These are phyloP conservation scores for Coemansia sp. DNA, from an alignment of 192 early-diverging fungal species.

Conservation along the genomic window DNA sequence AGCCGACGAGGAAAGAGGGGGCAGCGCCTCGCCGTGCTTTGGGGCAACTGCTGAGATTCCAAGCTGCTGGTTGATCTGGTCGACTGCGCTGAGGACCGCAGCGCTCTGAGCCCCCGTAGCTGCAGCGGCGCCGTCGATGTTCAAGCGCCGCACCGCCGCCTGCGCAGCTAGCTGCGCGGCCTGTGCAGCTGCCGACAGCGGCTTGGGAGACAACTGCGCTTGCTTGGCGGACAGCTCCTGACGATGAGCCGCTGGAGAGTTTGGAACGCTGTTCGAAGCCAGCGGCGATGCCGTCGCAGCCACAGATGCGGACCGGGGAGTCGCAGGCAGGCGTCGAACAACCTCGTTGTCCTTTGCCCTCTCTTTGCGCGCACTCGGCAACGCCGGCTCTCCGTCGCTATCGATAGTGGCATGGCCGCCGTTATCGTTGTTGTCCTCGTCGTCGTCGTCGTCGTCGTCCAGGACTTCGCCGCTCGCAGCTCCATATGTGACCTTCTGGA, in stretches of 20 bases:
- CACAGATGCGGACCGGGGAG: constrained; percentile 53
- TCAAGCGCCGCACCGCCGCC: constrained; percentile 43
- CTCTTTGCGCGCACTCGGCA: constrained; percentile 50
- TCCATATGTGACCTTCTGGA: constrained; percentile 86
- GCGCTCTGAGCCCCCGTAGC: neutral
- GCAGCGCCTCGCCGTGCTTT: neutral
- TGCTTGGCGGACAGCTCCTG: constrained; percentile 1
- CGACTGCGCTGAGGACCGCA: constrained; percentile 29
- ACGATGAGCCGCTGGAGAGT: neutral
- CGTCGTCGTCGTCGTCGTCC: constrained; percentile 60
- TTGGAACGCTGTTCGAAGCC: neutral
- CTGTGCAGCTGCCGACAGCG: constrained; percentile 35
- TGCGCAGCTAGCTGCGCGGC: constrained; percentile 44
- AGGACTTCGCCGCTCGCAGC: constrained; percentile 59
- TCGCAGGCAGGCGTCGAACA: constrained; percentile 59
- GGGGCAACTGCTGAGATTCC: constrained; percentile 11
- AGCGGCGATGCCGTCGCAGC: constrained; percentile 30
- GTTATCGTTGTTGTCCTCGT: constrained; percentile 56
- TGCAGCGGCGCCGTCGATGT: constrained; percentile 14
- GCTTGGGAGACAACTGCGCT: constrained; percentile 5
- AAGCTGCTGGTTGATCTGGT: constrained; percentile 52
- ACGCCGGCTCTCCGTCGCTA: constrained; percentile 20
- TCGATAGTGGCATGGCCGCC: constrained; percentile 43
- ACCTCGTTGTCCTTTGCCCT: constrained; percentile 50
- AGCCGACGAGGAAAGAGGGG: neutral